Conservation (phyloP, 2,329 filamentous ascomycete genomes). For the Onygenales sp. region DNA sequence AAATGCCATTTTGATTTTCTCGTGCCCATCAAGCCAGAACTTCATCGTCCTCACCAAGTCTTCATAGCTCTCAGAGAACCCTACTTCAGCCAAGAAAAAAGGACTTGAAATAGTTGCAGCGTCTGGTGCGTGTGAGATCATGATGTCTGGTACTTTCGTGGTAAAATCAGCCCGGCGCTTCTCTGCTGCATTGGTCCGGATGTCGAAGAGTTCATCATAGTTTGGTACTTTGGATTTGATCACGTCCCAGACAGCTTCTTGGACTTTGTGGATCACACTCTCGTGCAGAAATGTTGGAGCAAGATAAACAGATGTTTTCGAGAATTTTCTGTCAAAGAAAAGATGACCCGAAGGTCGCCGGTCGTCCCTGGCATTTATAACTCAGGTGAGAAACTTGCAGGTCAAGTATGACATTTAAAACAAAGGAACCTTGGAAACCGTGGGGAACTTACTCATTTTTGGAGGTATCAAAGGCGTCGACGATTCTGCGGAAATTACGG, state of each 20-base stretch:
- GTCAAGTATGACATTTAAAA: neutral
- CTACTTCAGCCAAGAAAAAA: neutral
- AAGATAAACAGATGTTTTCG: too few species aligned
- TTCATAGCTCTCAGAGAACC: neutral
- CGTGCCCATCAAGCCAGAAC: neutral
- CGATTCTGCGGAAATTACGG: neutral
- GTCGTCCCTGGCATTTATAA: too few species aligned
- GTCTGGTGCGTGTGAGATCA: neutral
- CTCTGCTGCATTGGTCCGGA: neutral
- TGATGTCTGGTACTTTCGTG: neutral
- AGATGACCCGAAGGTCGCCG: too few species aligned
- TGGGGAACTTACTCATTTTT: neutral
- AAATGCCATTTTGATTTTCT: neutral
- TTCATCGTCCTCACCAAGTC: neutral
- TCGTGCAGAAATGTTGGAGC: too few species aligned
- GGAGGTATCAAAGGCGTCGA: constrained; percentile 9
- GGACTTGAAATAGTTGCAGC: neutral
- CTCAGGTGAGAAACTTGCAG: neutral
- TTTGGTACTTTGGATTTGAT: too few species aligned
- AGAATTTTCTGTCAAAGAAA: too few species aligned
- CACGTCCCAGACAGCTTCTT: too few species aligned
- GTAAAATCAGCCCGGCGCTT: neutral
- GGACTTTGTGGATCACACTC: too few species aligned
- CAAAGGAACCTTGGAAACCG: neutral
- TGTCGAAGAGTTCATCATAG: too few species aligned